A percentile compares a stretch with the other conserved stretches of the same genome.
Conservation (phyloP, 306 rosid species). For the Quercus rubra region DNA sequence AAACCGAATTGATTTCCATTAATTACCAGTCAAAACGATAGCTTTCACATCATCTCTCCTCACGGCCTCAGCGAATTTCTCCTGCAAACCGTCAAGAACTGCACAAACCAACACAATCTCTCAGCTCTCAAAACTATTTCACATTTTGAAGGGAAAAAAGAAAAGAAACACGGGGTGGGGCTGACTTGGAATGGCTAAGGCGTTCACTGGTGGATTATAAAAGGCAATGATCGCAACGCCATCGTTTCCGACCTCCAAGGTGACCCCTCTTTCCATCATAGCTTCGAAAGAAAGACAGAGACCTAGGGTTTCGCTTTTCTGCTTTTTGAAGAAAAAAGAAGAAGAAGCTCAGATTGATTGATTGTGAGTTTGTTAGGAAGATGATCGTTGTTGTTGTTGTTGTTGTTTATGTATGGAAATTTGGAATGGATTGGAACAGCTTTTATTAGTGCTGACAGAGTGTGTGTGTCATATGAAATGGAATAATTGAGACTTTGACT, state of each 20-base stretch:
- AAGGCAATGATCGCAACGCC: constrained; percentile 89
- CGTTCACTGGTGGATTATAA: constrained; percentile 90
- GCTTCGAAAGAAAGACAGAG: constrained; percentile 2
- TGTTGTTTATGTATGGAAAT: no score
- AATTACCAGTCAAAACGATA: constrained; percentile 79
- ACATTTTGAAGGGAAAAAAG: background rate
- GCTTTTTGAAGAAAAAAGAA: background rate
- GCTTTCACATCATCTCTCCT: constrained; percentile 85
- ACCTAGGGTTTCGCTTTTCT: background rate
- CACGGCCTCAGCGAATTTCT: constrained; percentile 68
- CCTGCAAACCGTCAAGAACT: constrained; percentile 69
- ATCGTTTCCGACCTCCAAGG: constrained; percentile 79
- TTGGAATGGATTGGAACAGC: no score
- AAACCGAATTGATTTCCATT: no score
- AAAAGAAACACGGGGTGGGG: background rate
- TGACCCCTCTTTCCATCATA: constrained; percentile 66
- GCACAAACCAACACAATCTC: constrained; percentile 9
- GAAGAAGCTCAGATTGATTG: background rate
- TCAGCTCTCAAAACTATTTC: background rate
- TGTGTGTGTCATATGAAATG: no score
- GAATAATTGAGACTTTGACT: no score
- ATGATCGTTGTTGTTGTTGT: no score
- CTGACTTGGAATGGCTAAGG: constrained; percentile 70
- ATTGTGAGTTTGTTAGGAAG: no score
- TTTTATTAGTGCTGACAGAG: no score